phyloP scores from a whole-genome alignment of 805 yeast genomes.

The Candida sphagnicola region DNA sequence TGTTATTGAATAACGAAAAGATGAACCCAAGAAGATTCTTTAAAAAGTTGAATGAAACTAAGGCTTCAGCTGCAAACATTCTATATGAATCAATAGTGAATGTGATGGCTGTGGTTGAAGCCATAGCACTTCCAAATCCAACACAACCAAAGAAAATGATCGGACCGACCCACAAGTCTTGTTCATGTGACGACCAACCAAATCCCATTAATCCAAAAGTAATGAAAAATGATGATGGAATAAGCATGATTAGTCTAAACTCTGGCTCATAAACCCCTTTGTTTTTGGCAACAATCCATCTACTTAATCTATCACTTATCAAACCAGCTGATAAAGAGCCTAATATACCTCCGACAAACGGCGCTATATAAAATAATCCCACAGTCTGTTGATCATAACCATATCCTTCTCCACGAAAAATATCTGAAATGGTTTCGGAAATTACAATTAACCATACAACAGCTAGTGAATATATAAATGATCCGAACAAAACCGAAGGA shows the following conservation, averaged over 20 bases:
- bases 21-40: slow-evolving; percentile 54
- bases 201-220: slow-evolving; percentile 57
- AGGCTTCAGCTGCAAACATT: slow-evolving; percentile 54
- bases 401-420: slow-evolving; percentile 45
- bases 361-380: slow-evolving; percentile 52
- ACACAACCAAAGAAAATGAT: slow-evolving; percentile 52
- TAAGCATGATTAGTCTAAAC: slow-evolving; percentile 50
- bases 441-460: slow-evolving; percentile 64
- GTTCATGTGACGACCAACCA: slow-evolving; percentile 52
- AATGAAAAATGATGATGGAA: slow-evolving; percentile 43
- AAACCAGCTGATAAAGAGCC: slow-evolving; percentile 56
- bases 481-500: slow-evolving; percentile 49
- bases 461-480: slow-evolving; percentile 51
- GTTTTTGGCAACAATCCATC: slow-evolving; percentile 42
- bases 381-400: slow-evolving; percentile 41
- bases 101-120: slow-evolving; percentile 59
- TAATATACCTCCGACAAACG: slow-evolving; percentile 54
- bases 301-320: slow-evolving; percentile 44
- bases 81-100: slow-evolving; percentile 55
- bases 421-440: slow-evolving; percentile 51
- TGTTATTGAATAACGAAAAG: slow-evolving; percentile 54
- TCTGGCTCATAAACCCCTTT: slow-evolving; percentile 62
- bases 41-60: slow-evolving; percentile 52
- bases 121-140: slow-evolving; percentile 58
- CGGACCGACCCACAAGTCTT: slow-evolving; percentile 55